phyloP scores from a whole-genome alignment of 140 eudicot species.

The Ambrosia hybrid region DNA sequence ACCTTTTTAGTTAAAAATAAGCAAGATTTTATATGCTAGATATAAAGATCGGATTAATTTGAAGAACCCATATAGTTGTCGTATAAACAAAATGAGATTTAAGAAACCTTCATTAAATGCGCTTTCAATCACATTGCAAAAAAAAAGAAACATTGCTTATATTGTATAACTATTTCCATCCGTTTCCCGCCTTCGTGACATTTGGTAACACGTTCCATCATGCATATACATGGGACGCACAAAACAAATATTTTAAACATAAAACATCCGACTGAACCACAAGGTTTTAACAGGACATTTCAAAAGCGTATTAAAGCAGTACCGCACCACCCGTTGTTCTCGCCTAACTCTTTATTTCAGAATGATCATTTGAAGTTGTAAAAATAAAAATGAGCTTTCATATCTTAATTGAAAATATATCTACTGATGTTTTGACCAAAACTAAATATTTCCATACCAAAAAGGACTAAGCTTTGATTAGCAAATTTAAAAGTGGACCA shows the following conservation, averaged over 20 bases:
- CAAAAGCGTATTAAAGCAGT: neutral
- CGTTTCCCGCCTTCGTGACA: neutral
- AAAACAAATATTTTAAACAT: neutral
- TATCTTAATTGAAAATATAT: neutral
- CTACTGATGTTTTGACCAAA: constrained; percentile 16
- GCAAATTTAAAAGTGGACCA: neutral
- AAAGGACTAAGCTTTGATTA: constrained; percentile 11
- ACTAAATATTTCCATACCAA: constrained; percentile 19
- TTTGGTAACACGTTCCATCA: neutral
- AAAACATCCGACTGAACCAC: neutral
- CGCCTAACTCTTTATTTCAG: neutral
- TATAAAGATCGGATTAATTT: neutral
- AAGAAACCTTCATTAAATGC: constrained; percentile 2
- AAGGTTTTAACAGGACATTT: neutral
- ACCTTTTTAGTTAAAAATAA: neutral
- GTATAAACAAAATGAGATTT: neutral
- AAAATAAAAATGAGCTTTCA: neutral
- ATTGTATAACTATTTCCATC: neutral
- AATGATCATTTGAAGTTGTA: neutral
- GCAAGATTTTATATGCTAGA: constrained; percentile 5
- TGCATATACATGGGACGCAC: neutral
- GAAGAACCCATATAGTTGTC: neutral
- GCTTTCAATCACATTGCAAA: neutral
- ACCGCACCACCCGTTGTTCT: neutral
- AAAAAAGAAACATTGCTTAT: neutral